Evolutionary conservation across 352 stramenopile species (phyloP).

Genomic region (Phytophthora multivora): DNA sequence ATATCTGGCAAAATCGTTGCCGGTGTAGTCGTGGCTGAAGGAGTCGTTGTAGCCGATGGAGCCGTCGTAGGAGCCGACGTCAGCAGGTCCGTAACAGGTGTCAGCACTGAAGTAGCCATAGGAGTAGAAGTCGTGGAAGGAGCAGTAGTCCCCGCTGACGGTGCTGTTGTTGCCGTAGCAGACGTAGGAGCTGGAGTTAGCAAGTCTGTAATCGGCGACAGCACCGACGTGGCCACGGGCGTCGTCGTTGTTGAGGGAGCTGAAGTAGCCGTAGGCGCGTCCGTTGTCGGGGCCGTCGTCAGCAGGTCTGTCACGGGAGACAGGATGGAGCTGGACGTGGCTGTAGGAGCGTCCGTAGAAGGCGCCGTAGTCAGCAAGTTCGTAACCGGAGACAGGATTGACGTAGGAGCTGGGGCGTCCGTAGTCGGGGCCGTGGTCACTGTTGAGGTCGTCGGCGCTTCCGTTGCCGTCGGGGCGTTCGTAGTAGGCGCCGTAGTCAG

Average conservation of each 20-base stretch:
- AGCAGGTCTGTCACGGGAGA: neutral
- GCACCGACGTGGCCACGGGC: neutral
- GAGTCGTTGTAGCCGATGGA: conserved; percentile 8
- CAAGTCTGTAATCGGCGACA: conserved; percentile 7
- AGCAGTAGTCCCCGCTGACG: conserved; percentile 5
- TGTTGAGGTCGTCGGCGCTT: neutral
- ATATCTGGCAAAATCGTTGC: conserved; percentile 19
- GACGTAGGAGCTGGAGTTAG: conserved; percentile 9
- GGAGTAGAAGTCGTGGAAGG: neutral
- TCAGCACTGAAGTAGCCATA: neutral
- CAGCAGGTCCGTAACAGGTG: conserved; percentile 9
- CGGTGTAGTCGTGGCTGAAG: conserved; percentile 18
- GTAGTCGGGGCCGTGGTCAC: neutral
- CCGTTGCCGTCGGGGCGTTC: neutral
- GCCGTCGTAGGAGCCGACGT: conserved; percentile 9
- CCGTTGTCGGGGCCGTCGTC: neutral
- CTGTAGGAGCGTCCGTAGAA: conserved; percentile 7
- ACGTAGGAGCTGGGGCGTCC: neutral
- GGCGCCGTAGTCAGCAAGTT: conserved; percentile 5
- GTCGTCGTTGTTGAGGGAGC: neutral
- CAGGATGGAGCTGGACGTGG: neutral
- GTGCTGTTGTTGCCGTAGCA: conserved; percentile 11
- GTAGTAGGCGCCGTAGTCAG: neutral
- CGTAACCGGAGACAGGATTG: conserved; percentile 9
- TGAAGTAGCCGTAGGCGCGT: neutral